Conservation (phyloP, 2,329 filamentous ascomycete species). For the Monosporascus cannonballus region DNA sequence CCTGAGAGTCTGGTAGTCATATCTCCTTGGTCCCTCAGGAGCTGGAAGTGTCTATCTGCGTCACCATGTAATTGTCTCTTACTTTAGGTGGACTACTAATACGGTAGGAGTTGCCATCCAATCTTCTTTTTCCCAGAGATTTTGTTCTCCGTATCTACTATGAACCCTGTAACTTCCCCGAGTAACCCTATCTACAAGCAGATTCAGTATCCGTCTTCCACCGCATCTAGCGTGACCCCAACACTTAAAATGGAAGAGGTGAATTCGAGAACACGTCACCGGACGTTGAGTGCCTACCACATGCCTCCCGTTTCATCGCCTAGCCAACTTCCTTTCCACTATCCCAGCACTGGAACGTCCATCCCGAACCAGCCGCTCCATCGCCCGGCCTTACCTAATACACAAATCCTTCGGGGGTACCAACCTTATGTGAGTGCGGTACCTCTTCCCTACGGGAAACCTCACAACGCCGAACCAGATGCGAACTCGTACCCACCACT, state of each 20-base stretch:
- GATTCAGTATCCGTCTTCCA: not conserved
- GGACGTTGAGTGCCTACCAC: too few relatives aligned
- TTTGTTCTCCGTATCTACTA: slow-evolving; percentile 4
- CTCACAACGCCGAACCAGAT: too few relatives aligned
- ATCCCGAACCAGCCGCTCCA: not conserved
- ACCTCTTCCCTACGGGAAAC: not conserved
- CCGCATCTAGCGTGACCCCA: not conserved
- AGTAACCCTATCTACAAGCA: slow-evolving; percentile 8
- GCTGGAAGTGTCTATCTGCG: slow-evolving; percentile 5
- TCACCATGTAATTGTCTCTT: not conserved
- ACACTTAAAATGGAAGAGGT: not conserved
- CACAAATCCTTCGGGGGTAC: not conserved
- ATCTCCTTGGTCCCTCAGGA: slow-evolving; percentile 1
- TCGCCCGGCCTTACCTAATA: not conserved
- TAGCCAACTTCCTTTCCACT: not conserved
- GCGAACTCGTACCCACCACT: too few relatives aligned
- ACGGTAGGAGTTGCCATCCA: not conserved
- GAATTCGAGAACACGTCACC: not conserved
- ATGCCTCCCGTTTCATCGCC: too few relatives aligned
- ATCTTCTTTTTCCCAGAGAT: not conserved
- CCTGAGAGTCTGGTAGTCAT: slow-evolving; percentile 2
- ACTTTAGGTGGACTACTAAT: slow-evolving; percentile 6
- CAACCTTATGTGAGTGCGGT: not conserved
- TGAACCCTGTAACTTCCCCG: slow-evolving; percentile 7
- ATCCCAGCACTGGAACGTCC: not conserved